Base-by-base conservation (phyloP, 2,329 filamentous ascomycete species). In the Curvularia spicifera region DNA sequence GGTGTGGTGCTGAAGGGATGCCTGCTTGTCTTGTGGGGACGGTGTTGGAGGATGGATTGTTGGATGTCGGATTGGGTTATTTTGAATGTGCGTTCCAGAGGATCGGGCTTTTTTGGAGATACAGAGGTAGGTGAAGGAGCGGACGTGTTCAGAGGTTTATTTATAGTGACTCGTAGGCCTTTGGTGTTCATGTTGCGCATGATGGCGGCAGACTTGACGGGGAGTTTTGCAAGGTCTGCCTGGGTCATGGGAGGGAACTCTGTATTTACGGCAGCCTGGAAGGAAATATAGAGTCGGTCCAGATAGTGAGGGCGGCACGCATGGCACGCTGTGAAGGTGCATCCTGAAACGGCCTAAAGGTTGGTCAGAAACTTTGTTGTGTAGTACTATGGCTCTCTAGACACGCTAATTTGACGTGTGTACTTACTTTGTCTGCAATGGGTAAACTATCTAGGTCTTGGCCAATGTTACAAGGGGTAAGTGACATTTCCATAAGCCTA, bases 221-320 rank as follows among this genome's bases (percentile, higher is more conserved):
- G 78, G 5, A 81, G 74, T 3, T 54, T 50, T 10, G 63, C 46
- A 12, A 64, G 59, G 12, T 80, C 76, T 0, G 68, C 53, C 13
- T 63, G 51, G 1, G 75, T 74, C 9, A 80, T 28, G 1, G 77
- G 69, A 24, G 70, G 52, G 18, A 76, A 61, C 35, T 76, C 66
- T 33, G 78, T 74, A 28, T 68, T 72, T 24, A 81, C 71, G 33
- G 83, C 73, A 12, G 77, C 69, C 4, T 79, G 74, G 60, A 85
- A 78, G 28, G 79, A 80, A 7, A 75, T 72, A 66, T 74, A 82
- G 33, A 79, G 65, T 3, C 82, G 78, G 44, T 84, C 81, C n/a
- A 74, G 74, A 60, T 78, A 81, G 61, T 80, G 80, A 2, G 81
- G 80, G 29, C 82, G 79, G 62, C 83, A 85, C n/a, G 66, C 71